These are phyloP conservation scores for Leccinum boreale DNA, from an alignment of 768 basidiomycete species.

Conservation along the genomic window DNA sequence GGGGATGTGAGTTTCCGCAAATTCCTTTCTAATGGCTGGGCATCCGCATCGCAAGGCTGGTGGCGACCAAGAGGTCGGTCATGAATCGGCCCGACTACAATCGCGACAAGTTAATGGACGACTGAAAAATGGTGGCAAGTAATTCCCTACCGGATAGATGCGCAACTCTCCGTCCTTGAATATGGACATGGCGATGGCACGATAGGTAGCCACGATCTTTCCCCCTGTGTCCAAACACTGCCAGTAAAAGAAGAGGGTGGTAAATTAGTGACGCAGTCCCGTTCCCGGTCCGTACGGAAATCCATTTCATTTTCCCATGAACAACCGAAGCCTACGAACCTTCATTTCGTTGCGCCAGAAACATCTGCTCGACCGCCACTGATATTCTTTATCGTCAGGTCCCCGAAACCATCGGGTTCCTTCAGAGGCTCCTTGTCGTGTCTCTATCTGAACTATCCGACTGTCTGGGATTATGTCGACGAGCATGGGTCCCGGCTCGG, in stretches of 20 bases:
- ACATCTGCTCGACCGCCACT: conserved; percentile 13
- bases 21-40: conserved; percentile 11
- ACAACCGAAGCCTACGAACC: conserved; percentile 8
- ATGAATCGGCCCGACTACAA: conserved; percentile 22
- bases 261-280: background rate
- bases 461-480: conserved; percentile 16
- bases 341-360: conserved; percentile 23
- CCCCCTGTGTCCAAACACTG: conserved; percentile 20
- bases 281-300: background rate
- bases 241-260: background rate
- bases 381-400: conserved; percentile 21
- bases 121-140: background rate
- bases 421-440: conserved; percentile 6
- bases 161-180: conserved; percentile 28
- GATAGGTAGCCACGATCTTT: conserved; percentile 27
- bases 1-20: background rate
- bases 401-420: conserved; percentile 24
- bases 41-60: conserved; percentile 24
- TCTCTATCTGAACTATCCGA: conserved; percentile 6
- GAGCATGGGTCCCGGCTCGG: conserved; percentile 2
- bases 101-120: background rate
- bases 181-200: conserved; percentile 19
- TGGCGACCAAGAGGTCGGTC: conserved; percentile 29
- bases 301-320: background rate
- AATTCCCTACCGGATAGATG: conserved; percentile 25